These are phyloP conservation scores for Hymenoscyphus fructigenus DNA, from an alignment of 2,329 filamentous ascomycete species.

Conservation along the genomic window DNA sequence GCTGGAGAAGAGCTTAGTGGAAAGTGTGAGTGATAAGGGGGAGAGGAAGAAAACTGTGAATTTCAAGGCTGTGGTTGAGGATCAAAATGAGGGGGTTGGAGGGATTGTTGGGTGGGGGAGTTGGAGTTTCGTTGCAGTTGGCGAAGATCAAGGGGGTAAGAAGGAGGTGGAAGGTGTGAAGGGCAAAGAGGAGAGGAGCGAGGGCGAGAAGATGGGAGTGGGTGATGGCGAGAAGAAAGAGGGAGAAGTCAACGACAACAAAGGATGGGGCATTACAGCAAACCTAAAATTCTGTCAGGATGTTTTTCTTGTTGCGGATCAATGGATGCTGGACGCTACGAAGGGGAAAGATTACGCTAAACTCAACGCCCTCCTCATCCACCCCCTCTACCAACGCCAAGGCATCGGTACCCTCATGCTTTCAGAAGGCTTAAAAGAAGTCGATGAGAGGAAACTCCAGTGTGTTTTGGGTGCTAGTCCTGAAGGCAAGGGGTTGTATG, in stretches of 20 bases:
- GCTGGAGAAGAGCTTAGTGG: neutral
- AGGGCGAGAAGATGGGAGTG: neutral
- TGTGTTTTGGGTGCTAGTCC: conserved; percentile 31
- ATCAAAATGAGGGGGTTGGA: neutral
- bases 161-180: conserved; percentile 20
- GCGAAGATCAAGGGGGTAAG: conserved; percentile 8
- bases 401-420: conserved; percentile 30
- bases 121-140: conserved; percentile 22
- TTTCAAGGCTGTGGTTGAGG: neutral
- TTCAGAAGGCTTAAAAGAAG: conserved; percentile 21
- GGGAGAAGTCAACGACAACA: conserved; percentile 2
- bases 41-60: neutral
- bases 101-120: neutral
- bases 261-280: conserved; percentile 20
- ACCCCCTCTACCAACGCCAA: conserved; percentile 25
- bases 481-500: conserved; percentile 28
- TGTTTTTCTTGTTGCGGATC: conserved; percentile 27
- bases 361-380: conserved; percentile 25
- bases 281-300: conserved; percentile 31
- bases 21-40: neutral
- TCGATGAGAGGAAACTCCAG: conserved; percentile 26
- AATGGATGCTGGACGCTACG: conserved; percentile 23
- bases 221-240: conserved; percentile 4
- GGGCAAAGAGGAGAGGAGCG: conserved; percentile 2
- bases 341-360: conserved; percentile 27